A percentile compares a stretch with the other conserved stretches of the same genome.
Conservation (phyloP, 805 yeast species). For the Suhomyces faveliae region DNA sequence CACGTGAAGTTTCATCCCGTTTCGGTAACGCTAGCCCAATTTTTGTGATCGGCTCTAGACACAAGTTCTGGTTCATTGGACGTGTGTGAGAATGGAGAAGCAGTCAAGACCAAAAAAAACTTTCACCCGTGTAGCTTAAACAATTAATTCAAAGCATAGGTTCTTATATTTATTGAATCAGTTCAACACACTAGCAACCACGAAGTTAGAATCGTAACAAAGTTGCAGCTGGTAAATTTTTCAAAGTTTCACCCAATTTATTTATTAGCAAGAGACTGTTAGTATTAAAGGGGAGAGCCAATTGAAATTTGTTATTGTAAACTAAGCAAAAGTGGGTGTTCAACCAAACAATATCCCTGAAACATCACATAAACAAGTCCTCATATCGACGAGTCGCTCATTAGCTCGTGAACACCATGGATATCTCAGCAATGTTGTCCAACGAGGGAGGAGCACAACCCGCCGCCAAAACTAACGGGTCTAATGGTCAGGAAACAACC, state of each 20-base stretch:
- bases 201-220: neutral
- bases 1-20: constrained; percentile 4
- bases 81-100: constrained; percentile 5
- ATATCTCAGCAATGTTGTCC: constrained; percentile 37
- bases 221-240: neutral
- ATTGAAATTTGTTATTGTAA: neutral
- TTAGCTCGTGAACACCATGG: constrained; percentile 23
- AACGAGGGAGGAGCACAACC: constrained; percentile 19
- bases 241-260: neutral
- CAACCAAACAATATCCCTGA: neutral
- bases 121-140: constrained; percentile 2
- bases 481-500: constrained; percentile 4
- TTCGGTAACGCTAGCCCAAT: neutral
- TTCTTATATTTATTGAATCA: neutral
- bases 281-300: neutral
- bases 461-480: constrained; percentile 1
- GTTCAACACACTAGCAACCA: neutral
- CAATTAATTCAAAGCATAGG: neutral
- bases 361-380: neutral
- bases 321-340: neutral
- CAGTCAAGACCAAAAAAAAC: constrained; percentile 5
- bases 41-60: constrained; percentile 1
- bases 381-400: neutral
- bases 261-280: neutral
- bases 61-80: constrained; percentile 3